Conservation (phyloP, 495 filamentous ascomycete species). For the Annulohypoxylon nitens region DNA sequence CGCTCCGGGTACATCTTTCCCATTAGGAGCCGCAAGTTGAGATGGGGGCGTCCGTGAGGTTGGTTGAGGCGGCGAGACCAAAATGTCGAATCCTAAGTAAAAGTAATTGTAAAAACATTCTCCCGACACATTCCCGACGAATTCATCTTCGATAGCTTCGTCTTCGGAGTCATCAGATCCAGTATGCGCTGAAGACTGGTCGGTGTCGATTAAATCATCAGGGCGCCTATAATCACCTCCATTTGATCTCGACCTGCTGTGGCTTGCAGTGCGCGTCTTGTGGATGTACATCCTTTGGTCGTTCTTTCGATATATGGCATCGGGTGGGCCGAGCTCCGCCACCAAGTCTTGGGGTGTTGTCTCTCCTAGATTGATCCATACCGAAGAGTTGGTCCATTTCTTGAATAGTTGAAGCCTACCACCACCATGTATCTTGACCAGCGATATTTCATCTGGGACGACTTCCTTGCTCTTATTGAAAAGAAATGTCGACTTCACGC, state of each 20-base stretch:
- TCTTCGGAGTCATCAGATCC: constrained; percentile 82
- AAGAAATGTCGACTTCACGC: constrained; percentile 66
- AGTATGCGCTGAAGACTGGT: constrained; percentile 83
- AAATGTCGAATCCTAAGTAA: constrained; percentile 92
- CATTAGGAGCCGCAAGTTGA: constrained; percentile 50
- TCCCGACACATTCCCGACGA: constrained; percentile 63
- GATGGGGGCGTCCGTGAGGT: constrained; percentile 73
- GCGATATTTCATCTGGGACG: constrained; percentile 83
- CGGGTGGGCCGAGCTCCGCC: constrained; percentile 91
- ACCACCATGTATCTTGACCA: constrained; percentile 78
- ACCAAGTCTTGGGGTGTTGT: constrained; percentile 93
- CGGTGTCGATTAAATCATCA: constrained; percentile 79
- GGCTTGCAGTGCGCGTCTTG: constrained; percentile 65
- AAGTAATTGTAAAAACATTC: constrained; percentile 99
- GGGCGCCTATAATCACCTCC: constrained; percentile 64
- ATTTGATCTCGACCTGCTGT: constrained; percentile 60
- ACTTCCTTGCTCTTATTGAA: constrained; percentile 72
- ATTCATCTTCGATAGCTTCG: constrained; percentile 67
- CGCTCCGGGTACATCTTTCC: constrained; percentile 38
- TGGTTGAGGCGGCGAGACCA: constrained; percentile 80
- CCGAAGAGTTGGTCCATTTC: constrained; percentile 65
- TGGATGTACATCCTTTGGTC: constrained; percentile 94
- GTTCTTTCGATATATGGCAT: constrained; percentile 93
- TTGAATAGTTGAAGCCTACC: constrained; percentile 83
- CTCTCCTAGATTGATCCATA: constrained; percentile 79